Evolutionary conservation across 2,329 filamentous ascomycete species (phyloP).

Genomic region (Fusarium sp.): DNA sequence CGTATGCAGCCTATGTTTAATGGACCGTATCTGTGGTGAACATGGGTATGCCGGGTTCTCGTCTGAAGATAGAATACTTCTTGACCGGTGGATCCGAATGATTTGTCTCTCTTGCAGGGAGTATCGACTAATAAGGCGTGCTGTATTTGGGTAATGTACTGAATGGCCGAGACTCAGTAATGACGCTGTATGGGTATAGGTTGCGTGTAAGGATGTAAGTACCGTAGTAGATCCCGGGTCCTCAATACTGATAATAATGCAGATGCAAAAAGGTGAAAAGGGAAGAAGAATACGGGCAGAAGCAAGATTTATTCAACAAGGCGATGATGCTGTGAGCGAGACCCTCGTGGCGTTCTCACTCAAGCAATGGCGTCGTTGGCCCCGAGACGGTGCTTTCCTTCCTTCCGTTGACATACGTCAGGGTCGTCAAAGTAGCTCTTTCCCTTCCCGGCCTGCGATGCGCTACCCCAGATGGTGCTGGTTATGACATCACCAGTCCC

Average conservation of each 20-base stretch:
- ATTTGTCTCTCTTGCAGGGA: constrained; percentile 28
- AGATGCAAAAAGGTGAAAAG: neutral
- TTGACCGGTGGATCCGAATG: constrained; percentile 32
- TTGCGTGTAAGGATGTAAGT: constrained; percentile 18
- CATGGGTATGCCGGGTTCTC: constrained; percentile 29
- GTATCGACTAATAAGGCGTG: neutral
- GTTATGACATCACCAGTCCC: constrained; percentile 46
- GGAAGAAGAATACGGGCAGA: constrained; percentile 19
- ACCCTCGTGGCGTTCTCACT: constrained; percentile 40
- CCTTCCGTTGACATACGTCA: constrained; percentile 41
- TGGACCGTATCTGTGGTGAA: constrained; percentile 13
- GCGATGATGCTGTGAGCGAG: constrained; percentile 39
- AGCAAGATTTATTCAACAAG: constrained; percentile 45
- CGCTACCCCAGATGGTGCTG: constrained; percentile 46
- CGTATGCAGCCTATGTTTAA: constrained; percentile 26
- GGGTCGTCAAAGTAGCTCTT: constrained; percentile 41
- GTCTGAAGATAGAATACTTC: constrained; percentile 21
- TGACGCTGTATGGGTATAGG: constrained; percentile 27
- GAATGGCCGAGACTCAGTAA: neutral
- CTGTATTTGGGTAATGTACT: too few relatives aligned
- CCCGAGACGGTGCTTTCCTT: constrained; percentile 43
- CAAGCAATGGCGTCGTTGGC: constrained; percentile 38
- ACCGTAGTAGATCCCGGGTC: neutral
- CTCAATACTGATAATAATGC: constrained; percentile 1
- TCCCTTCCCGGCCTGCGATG: constrained; percentile 32